Conservation (phyloP, 2,329 filamentous ascomycete genomes). For the Ceratocystis papillata region DNA sequence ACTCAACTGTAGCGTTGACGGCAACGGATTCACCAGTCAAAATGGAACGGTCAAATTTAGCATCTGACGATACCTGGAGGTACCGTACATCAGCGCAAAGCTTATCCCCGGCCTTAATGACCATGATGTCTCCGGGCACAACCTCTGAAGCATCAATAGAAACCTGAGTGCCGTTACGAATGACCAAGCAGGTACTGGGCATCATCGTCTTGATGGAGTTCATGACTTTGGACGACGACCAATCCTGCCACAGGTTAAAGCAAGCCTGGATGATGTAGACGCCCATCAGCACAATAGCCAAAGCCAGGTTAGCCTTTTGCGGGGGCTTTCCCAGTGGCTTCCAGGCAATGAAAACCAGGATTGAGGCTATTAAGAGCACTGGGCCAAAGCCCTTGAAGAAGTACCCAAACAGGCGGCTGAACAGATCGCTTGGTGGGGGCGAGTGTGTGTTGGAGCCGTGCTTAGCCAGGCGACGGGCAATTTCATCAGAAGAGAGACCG, state of each 20-base stretch:
- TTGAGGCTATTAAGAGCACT: slow-evolving; percentile 55
- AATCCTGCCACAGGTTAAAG: slow-evolving; percentile 64
- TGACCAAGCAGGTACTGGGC: slow-evolving; percentile 62
- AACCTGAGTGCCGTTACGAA: slow-evolving; percentile 64
- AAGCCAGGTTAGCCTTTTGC: slow-evolving; percentile 55
- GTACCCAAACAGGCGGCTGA: slow-evolving; percentile 46
- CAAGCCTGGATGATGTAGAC: slow-evolving; percentile 60
- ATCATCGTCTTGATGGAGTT: slow-evolving; percentile 69
- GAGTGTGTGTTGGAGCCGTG: slow-evolving; percentile 59
- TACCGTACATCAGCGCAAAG: slow-evolving; percentile 81
- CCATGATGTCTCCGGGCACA: slow-evolving; percentile 86
- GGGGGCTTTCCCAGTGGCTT: slow-evolving; percentile 62
- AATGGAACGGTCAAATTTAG: slow-evolving; percentile 91
- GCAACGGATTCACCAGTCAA: slow-evolving; percentile 67
- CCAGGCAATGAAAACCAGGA: slow-evolving; percentile 69
- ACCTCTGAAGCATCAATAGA: slow-evolving; percentile 88
- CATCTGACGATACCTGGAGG: slow-evolving; percentile 66
- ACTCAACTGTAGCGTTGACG: slow-evolving; percentile 61
- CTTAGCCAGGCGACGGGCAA: slow-evolving; percentile 43
- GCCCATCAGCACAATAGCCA: slow-evolving; percentile 60
- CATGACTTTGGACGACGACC: slow-evolving; percentile 68
- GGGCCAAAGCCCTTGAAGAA: slow-evolving; percentile 69
- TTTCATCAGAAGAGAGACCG: slow-evolving; percentile 52
- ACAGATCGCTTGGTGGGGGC: slow-evolving; percentile 50
- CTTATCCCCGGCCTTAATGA: slow-evolving; percentile 79